Percentiles rank a stretch among this genome's conserved stretches.
Evolutionary conservation across 768 basidiomycete genomes (phyloP).

Genomic region (Mycena filopes): DNA sequence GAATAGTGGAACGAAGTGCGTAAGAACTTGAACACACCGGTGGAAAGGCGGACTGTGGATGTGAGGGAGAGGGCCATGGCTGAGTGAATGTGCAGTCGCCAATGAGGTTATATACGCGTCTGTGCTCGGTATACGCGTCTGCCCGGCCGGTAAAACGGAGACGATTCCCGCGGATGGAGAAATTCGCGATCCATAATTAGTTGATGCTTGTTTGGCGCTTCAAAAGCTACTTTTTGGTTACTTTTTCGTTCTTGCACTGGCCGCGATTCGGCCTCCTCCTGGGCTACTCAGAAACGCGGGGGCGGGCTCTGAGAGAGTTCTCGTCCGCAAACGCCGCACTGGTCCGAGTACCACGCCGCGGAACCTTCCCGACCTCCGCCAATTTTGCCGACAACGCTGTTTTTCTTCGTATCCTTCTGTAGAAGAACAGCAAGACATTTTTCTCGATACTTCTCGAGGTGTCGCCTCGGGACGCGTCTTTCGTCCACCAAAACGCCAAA

Average conservation of each 20-base stretch:
- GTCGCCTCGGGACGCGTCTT: conserved; percentile 19
- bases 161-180: too few relatives aligned
- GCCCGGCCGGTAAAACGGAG: too few relatives aligned
- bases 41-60: conserved; percentile 38
- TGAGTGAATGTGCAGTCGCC: too few relatives aligned
- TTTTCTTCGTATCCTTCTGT: conserved; percentile 23
- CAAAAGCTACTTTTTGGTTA: too few relatives aligned
- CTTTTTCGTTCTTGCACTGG: too few relatives aligned
- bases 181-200: too few relatives aligned
- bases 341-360: conserved; percentile 16
- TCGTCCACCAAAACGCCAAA: conserved; percentile 11
- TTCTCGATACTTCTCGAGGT: background rate
- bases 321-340: conserved; percentile 25
- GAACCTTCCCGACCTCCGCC: conserved; percentile 19
- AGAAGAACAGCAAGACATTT: conserved; percentile 23
- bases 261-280: too few relatives aligned
- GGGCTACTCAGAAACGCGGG: conserved; percentile 24
- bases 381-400: conserved; percentile 30
- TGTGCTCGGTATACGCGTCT: too few relatives aligned
- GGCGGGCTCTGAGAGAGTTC: conserved; percentile 17
- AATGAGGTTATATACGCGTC: too few relatives aligned
- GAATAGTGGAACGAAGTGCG: background rate
- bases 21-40: conserved; percentile 29
- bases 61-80: conserved; percentile 26
- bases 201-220: too few relatives aligned